These are phyloP conservation scores for Discostella pseudostelligera DNA, from an alignment of 108 stramenopile genomes.

Conservation along the genomic window DNA sequence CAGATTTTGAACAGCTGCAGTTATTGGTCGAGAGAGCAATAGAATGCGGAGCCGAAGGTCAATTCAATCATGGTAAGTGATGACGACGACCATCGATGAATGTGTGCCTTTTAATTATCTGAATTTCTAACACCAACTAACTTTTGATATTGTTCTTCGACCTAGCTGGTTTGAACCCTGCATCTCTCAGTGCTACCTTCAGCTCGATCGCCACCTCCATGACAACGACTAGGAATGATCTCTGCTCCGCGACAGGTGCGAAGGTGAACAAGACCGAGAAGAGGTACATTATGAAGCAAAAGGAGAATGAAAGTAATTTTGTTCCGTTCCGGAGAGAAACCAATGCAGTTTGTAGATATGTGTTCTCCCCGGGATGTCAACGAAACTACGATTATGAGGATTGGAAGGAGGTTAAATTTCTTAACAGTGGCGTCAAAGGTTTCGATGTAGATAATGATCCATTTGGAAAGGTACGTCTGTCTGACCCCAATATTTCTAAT, in stretches of 20 bases:
- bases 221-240: conserved; percentile 42
- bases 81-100: no score
- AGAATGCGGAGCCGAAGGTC: conserved; percentile 21
- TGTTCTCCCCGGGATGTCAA: conserved; percentile 8
- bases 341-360: conserved; percentile 27
- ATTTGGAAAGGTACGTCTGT: conserved; percentile 26
- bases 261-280: conserved; percentile 31
- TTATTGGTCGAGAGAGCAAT: conserved; percentile 19
- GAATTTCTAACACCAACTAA: no score
- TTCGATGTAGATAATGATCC: conserved; percentile 43
- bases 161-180: conserved; percentile 45
- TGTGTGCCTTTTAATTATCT: no score
- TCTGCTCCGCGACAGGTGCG: conserved; percentile 18
- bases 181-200: conserved; percentile 30
- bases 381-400: conserved; percentile 21
- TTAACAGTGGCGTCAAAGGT: conserved; percentile 23
- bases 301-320: conserved; percentile 16
- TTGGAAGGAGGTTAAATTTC: conserved; percentile 28
- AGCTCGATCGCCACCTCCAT: conserved; percentile 41
- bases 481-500: not conserved
- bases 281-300: conserved; percentile 32
- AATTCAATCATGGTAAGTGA: conserved; percentile 42
- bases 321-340: conserved; percentile 20
- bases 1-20: conserved; percentile 32
- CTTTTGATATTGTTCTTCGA: no score